Conservation (phyloP, 257 asterid species). For the Gentiana dahurica region DNA sequence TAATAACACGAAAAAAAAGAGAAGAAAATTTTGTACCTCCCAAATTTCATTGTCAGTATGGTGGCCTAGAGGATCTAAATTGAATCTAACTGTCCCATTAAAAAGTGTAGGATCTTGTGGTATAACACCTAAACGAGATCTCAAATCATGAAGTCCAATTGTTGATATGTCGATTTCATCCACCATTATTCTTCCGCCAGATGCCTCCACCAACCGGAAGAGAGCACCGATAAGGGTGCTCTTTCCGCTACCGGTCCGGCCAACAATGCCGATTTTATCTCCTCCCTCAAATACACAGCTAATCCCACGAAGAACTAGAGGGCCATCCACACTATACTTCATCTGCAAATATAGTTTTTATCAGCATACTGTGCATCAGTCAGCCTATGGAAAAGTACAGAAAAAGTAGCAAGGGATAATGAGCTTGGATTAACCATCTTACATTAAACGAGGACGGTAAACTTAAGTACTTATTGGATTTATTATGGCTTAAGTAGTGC, state of each 20-base stretch:
- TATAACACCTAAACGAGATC: conserved; percentile 17
- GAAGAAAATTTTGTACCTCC: conserved; percentile 13
- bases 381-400: neutral
- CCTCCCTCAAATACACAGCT: conserved; percentile 23
- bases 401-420: neutral
- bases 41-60: conserved; percentile 24
- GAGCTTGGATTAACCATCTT: too few species aligned
- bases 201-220: conserved; percentile 26
- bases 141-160: conserved; percentile 20
- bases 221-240: conserved; percentile 23
- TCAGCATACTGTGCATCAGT: too few species aligned
- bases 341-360: conserved; percentile 12
- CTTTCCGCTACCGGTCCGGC: conserved; percentile 35
- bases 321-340: conserved; percentile 14
- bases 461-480: too few species aligned
- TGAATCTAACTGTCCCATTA: conserved; percentile 19
- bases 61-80: conserved; percentile 22
- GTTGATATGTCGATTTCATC: conserved; percentile 17
- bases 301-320: conserved; percentile 26
- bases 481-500: too few species aligned
- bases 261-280: conserved; percentile 27
- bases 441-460: too few species aligned
- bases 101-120: conserved; percentile 32
- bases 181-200: conserved; percentile 20
- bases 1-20: neutral